These are phyloP conservation scores for Cordyceps farinosa DNA, from an alignment of 2,329 filamentous ascomycete species.

Conservation along the genomic window DNA sequence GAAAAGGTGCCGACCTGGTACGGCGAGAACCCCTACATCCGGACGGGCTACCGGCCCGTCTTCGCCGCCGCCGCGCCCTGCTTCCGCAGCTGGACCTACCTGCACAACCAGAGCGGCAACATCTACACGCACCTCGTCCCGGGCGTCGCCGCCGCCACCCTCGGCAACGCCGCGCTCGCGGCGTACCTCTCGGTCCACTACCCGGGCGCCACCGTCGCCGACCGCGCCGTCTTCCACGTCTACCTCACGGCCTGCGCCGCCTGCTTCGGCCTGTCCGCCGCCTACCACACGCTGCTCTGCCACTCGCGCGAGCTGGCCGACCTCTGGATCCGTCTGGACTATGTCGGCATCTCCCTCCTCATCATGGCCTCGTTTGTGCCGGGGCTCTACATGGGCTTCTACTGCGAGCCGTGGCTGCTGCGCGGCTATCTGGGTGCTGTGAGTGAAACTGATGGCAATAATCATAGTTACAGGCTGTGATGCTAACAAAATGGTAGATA, in stretches of 20 bases:
- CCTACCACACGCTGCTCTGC: conserved; percentile 39
- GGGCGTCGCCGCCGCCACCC: conserved; percentile 32
- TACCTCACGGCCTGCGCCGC: conserved; percentile 35
- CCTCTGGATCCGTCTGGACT: conserved; percentile 39
- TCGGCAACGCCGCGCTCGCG: conserved; percentile 26
- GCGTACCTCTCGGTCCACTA: conserved; percentile 29
- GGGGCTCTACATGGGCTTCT: conserved; percentile 40
- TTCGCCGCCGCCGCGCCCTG: conserved; percentile 35
- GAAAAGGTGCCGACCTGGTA: conserved; percentile 41
- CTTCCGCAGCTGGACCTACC: conserved; percentile 38
- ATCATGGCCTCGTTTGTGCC: conserved; percentile 38
- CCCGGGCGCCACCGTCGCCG: conserved; percentile 30
- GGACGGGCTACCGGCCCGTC: conserved; percentile 41
- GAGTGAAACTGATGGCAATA: neutral
- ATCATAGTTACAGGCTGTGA: too few relatives aligned
- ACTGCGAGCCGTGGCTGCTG: conserved; percentile 33
- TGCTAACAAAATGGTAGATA: conserved; percentile 28
- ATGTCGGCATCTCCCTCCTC: conserved; percentile 35
- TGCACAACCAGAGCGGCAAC: conserved; percentile 35
- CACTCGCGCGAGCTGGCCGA: conserved; percentile 34
- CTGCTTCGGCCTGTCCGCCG: conserved; percentile 36
- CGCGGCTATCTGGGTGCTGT: conserved; percentile 30
- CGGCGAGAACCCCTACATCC: conserved; percentile 40
- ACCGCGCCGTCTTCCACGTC: conserved; percentile 38
- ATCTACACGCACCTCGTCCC: conserved; percentile 41